Conservation (phyloP, 2,329 filamentous ascomycete species). For the Xylaria multiplex region DNA sequence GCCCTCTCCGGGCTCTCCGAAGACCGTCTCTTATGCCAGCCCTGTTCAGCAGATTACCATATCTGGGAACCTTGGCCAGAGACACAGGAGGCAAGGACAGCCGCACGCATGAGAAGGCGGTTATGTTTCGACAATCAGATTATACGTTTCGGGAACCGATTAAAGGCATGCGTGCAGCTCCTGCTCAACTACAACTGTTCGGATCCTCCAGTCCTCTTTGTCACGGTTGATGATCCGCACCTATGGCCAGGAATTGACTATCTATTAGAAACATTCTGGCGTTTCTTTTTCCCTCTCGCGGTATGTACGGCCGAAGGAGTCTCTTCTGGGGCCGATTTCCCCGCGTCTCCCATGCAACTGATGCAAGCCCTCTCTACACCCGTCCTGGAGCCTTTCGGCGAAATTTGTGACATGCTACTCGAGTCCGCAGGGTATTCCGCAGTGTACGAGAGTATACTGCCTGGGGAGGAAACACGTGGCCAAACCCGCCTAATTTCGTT, state of each 20-base stretch:
- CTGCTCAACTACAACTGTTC: conserved; percentile 20
- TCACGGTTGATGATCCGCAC: conserved; percentile 13
- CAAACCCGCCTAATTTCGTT: conserved; percentile 22
- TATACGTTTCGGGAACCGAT: conserved; percentile 2
- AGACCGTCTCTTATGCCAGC: neutral
- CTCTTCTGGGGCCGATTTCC: neutral
- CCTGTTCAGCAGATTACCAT: conserved; percentile 18
- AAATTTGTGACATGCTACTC: conserved; percentile 31
- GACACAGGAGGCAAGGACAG: conserved; percentile 16
- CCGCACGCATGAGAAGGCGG: conserved; percentile 9
- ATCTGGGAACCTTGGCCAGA: conserved; percentile 29
- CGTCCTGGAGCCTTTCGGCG: conserved; percentile 15
- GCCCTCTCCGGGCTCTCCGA: neutral
- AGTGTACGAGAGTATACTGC: neutral
- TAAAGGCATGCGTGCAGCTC: conserved; percentile 22
- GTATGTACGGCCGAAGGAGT: neutral
- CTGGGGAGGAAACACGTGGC: neutral
- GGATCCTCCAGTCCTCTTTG: neutral
- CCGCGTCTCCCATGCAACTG: neutral
- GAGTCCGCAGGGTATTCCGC: conserved; percentile 15
- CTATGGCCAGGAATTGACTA: conserved; percentile 18
- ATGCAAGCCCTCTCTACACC: neutral
- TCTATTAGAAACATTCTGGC: conserved; percentile 30
- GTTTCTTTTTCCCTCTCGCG: conserved; percentile 22
- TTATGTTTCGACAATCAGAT: conserved; percentile 23